phyloP scores from a whole-genome alignment of 306 rosid genomes.

The Abrus pulchellus region DNA sequence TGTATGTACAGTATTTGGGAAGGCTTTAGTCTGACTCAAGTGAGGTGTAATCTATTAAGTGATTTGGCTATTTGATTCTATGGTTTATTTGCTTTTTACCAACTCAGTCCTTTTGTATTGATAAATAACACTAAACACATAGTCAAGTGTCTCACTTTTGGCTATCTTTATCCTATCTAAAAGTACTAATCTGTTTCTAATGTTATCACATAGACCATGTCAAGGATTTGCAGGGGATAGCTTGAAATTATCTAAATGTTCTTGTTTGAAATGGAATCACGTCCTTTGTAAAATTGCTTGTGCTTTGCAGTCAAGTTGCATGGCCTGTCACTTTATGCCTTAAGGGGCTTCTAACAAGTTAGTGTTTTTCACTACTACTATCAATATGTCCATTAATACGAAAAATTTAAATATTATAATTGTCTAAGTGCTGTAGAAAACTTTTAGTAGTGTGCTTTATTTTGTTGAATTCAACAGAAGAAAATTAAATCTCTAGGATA shows the following conservation, averaged over 20 bases:
- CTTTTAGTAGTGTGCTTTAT: constrained; percentile 1
- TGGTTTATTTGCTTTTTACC: background rate
- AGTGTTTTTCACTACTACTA: background rate
- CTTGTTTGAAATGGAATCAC: background rate
- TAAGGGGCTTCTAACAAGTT: background rate
- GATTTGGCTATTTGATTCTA: background rate
- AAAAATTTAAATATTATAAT: background rate
- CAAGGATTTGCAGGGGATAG: constrained; percentile 7
- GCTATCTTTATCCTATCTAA: background rate
- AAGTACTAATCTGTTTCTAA: background rate
- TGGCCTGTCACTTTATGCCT: constrained; percentile 10
- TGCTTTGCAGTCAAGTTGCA: background rate
- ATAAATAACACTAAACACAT: background rate
- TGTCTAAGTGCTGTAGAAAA: background rate
- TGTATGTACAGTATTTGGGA: background rate
- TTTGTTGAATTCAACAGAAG: constrained; percentile 21
- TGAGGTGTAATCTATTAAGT: background rate
- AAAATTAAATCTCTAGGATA: constrained; percentile 15
- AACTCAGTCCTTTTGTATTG: background rate
- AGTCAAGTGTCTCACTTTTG: background rate
- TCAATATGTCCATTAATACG: background rate
- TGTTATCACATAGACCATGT: background rate
- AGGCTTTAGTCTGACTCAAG: constrained; percentile 14
- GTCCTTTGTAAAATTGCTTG: constrained; percentile 5
- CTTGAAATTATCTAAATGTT: background rate